Evolutionary conservation across 2,329 filamentous ascomycete species (phyloP).

Genomic region (Pseudopyricularia javanii): DNA sequence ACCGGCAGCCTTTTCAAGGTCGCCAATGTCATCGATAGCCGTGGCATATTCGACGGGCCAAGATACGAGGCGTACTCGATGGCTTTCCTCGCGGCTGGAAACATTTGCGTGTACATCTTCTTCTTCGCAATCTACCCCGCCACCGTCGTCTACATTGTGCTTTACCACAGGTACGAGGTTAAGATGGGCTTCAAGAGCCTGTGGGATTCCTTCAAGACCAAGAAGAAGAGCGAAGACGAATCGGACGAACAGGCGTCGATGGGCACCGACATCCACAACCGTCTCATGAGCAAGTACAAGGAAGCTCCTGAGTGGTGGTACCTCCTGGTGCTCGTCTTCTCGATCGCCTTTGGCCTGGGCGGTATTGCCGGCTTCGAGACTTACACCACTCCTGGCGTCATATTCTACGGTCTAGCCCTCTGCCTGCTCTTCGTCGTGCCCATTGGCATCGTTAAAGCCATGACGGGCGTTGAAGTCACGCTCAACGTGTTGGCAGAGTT

Average conservation of each 20-base stretch:
- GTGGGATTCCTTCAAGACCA: conserved; percentile 29
- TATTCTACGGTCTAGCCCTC: conserved; percentile 37
- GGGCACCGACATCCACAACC: conserved; percentile 26
- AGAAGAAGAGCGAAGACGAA: conserved; percentile 18
- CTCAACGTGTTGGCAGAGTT: conserved; percentile 41
- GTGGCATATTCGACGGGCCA: conserved; percentile 28
- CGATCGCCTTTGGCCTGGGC: conserved; percentile 31
- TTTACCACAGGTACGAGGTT: conserved; percentile 22
- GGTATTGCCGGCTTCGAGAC: conserved; percentile 36
- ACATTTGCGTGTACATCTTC: conserved; percentile 38
- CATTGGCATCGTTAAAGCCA: conserved; percentile 38
- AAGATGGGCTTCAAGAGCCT: conserved; percentile 16
- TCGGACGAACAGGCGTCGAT: not conserved
- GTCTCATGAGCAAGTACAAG: conserved; percentile 31
- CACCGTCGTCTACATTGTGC: conserved; percentile 33
- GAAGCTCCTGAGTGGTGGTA: conserved; percentile 46
- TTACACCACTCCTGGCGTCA: conserved; percentile 35
- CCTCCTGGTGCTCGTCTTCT: conserved; percentile 24
- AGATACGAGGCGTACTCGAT: conserved; percentile 39
- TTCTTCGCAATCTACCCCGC: conserved; percentile 44
- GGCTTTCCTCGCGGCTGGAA: conserved; percentile 35
- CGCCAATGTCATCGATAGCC: conserved; percentile 24
- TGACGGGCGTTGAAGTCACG: conserved; percentile 38
- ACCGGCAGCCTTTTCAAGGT: conserved; percentile 35
- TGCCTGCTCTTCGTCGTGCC: conserved; percentile 38